Evolutionary conservation across 1,139 yeast genomes (phyloP).

Genomic region (Taphrina deformans): DNA sequence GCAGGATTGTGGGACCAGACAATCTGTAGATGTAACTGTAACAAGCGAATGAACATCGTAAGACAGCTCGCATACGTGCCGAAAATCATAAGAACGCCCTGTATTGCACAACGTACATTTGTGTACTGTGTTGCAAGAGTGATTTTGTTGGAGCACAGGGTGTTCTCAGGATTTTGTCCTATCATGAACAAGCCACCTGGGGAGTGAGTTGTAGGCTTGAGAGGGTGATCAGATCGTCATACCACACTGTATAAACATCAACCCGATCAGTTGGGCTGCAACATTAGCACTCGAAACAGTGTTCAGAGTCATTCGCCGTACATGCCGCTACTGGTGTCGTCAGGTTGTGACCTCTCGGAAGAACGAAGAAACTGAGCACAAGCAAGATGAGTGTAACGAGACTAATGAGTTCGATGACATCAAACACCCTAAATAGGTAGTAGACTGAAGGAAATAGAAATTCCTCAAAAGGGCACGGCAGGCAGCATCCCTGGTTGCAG

Average conservation of each 20-base stretch:
- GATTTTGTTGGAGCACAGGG: constrained; percentile 8
- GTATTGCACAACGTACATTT: constrained; percentile 7
- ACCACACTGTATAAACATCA: constrained; percentile 4
- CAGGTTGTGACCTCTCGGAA: background rate
- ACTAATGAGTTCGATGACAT: constrained; percentile 1
- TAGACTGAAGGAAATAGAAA: background rate
- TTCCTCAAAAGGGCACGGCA: background rate
- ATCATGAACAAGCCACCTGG: constrained; percentile 9
- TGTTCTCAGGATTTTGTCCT: background rate
- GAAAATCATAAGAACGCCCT: background rate
- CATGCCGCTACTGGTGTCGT: constrained; percentile 9
- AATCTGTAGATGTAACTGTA: constrained; percentile 16
- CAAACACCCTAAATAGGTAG: background rate
- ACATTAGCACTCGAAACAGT: background rate
- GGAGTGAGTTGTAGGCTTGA: background rate
- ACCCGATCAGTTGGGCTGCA: constrained; percentile 6
- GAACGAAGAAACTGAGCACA: background rate
- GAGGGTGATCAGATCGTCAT: background rate
- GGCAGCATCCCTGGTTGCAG: constrained; percentile 2
- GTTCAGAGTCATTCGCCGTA: background rate
- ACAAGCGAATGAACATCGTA: constrained; percentile 8
- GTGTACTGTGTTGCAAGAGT: constrained; percentile 17
- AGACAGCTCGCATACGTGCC: background rate
- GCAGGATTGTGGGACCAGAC: constrained; percentile 10
- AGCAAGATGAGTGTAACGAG: background rate